Conservation (phyloP, 140 eudicot species). For the Ambrosia hybrid region DNA sequence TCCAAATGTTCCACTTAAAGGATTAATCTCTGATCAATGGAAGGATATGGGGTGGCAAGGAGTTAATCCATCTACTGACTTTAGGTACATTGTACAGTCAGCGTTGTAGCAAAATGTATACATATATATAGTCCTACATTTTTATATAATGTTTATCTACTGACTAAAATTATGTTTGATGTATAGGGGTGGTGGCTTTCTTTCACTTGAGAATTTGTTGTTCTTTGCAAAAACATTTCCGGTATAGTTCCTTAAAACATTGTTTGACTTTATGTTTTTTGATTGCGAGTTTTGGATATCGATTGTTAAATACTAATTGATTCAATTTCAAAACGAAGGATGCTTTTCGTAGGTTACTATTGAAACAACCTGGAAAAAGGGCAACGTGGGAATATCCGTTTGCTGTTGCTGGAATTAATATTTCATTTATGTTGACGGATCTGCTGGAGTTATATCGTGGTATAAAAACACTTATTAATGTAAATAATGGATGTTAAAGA, state of each 20-base stretch:
- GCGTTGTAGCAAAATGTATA: background rate
- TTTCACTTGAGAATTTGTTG: conserved; percentile 87
- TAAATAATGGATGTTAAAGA: background rate
- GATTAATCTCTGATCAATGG: conserved; percentile 88
- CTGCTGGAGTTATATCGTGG: conserved; percentile 85
- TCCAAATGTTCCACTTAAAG: conserved; percentile 66
- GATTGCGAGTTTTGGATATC: background rate
- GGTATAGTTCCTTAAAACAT: conserved; percentile 44
- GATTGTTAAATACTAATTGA: conserved; percentile 28
- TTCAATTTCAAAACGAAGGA: conserved; percentile 46
- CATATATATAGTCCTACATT: background rate
- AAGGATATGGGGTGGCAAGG: conserved; percentile 99
- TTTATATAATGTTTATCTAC: background rate
- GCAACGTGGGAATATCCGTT: conserved; percentile 95
- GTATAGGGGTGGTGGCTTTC: conserved; percentile 83
- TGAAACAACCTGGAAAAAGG: conserved; percentile 70
- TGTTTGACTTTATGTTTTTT: background rate
- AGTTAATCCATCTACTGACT: conserved; percentile 81
- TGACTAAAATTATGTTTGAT: conserved; percentile 25
- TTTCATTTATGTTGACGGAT: conserved; percentile 86
- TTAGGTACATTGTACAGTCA: conserved; percentile 46
- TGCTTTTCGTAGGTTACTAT: conserved; percentile 76
- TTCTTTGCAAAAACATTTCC: conserved; percentile 71
- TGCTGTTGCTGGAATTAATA: conserved; percentile 89
- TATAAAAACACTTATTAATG: conserved; percentile 6